Conservation (phyloP, 2,329 filamentous ascomycete genomes). For the Stromatinia cepivora region DNA sequence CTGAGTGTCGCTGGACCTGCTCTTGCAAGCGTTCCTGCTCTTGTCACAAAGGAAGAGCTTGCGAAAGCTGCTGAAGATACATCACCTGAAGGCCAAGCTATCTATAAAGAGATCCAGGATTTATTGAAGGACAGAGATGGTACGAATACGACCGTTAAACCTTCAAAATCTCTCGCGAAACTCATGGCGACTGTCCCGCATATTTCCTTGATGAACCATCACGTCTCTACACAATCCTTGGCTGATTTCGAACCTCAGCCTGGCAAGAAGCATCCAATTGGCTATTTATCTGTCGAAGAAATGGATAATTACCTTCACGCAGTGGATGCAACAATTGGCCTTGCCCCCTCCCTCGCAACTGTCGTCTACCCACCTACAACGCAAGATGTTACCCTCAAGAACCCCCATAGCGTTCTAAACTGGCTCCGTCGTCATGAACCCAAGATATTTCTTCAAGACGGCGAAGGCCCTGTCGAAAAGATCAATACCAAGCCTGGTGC, state of each 20-base stretch:
- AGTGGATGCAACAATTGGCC: conserved; percentile 46
- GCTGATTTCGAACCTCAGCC: conserved; percentile 46
- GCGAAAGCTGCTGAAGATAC: conserved; percentile 28
- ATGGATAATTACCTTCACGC: conserved; percentile 72
- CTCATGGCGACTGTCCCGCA: conserved; percentile 37
- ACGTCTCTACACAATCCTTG: conserved; percentile 41
- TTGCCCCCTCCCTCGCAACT: conserved; percentile 37
- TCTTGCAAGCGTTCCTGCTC: conserved; percentile 32
- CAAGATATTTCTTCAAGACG: conserved; percentile 74
- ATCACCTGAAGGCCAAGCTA: conserved; percentile 35
- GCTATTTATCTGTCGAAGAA: conserved; percentile 68
- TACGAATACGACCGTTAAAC: conserved; percentile 25
- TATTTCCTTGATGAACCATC: conserved; percentile 27
- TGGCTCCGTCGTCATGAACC: conserved; percentile 88
- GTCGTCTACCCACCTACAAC: conserved; percentile 43
- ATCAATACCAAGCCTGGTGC: conserved; percentile 44
- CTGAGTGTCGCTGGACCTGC: conserved; percentile 48
- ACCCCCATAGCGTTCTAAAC: conserved; percentile 91
- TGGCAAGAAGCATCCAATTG: conserved; percentile 55
- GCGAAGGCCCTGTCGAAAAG: conserved; percentile 45
- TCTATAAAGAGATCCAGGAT: conserved; percentile 35
- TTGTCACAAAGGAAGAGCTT: conserved; percentile 36
- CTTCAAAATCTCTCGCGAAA: conserved; percentile 37
- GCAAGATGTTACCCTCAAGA: conserved; percentile 61
- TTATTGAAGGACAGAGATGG: conserved; percentile 35